These are phyloP conservation scores for Ceratobasidium sp. DNA, from an alignment of 1,284 basidiomycete genomes.

Conservation along the genomic window DNA sequence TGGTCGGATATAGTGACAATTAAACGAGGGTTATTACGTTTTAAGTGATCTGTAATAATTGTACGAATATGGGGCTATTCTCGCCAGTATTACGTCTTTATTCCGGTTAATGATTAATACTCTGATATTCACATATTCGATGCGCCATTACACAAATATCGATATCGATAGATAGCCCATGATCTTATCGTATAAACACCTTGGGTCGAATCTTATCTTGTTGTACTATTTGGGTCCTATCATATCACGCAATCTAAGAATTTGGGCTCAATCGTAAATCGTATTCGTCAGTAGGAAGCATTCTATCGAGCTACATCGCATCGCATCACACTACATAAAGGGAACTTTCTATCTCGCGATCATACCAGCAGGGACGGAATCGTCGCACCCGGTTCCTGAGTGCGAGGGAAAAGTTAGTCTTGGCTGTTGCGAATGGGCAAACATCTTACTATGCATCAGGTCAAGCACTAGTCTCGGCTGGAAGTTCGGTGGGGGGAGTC, in stretches of 20 bases:
- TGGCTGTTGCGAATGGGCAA: not conserved
- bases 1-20: not conserved
- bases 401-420: not conserved
- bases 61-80: not conserved
- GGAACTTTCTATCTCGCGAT: not conserved
- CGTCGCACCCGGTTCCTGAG: not conserved
- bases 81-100: no score
- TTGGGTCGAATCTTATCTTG: not conserved
- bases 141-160: not conserved
- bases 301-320: not conserved
- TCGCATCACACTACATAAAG: not conserved
- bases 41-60: not conserved
- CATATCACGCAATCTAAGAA: not conserved
- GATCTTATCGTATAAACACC: not conserved
- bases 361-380: not conserved
- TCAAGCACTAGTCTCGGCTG: not conserved
- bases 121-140: not conserved
- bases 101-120: no score
- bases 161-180: not conserved
- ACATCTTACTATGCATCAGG: not conserved
- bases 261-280: not conserved
- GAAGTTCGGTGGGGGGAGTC: not conserved
- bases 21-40: not conserved
- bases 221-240: not conserved
- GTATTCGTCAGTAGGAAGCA: not conserved